Evolutionary conservation across 2,329 filamentous ascomycete genomes (phyloP), one percentile per base, ranked within the genome.

Genomic region (Sporothrix variecibatus): DNA sequence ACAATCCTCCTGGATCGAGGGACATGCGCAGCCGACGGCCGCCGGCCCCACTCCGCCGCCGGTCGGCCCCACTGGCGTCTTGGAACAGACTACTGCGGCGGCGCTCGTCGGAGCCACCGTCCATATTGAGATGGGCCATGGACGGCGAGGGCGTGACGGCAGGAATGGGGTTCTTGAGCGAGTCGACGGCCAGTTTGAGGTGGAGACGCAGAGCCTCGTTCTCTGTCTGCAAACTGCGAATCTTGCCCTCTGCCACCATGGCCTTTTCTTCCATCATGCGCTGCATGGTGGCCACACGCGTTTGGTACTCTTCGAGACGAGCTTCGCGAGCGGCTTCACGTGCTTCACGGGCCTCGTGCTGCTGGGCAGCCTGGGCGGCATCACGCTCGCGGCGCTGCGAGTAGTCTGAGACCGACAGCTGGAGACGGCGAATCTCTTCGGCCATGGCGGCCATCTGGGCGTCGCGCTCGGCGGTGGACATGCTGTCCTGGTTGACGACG

Each of bases 371-470:
- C 38, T 67, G 62, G 62, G 62, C 71, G 73, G 90, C 92, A 78
- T 95, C 93, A 81, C 93, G 92, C 82, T 96, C 94, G 71, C 87
- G 89, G 67, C 87, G 90, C 78, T 87, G 89, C 76, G 86, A 84
- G 70, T 86, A 89, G 79, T 93, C 89, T 11, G 88, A 89, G 31
- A 92, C 89, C 9, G 85, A 94, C 76, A 97, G 87, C 82, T 98
- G 95, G 71, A 99, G 86, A 38, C 87, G 84, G 26, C 94, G 93
- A 78, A 99, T 99, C 77, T 97, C 96, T 80, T 97, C 95, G 11
- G 94, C 92, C 96, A 99, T 98, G 79, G 94, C 93, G 1, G 90
- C 87, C 79, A 99, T 97, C 82, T 98, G 94, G 3, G 94, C 94
- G 82, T 99, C 96, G 77, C 97, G 91, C 84, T 98, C 94, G 0